Base-by-base conservation (phyloP, 345 rosid species). In the Tarenaya hassleriana region DNA sequence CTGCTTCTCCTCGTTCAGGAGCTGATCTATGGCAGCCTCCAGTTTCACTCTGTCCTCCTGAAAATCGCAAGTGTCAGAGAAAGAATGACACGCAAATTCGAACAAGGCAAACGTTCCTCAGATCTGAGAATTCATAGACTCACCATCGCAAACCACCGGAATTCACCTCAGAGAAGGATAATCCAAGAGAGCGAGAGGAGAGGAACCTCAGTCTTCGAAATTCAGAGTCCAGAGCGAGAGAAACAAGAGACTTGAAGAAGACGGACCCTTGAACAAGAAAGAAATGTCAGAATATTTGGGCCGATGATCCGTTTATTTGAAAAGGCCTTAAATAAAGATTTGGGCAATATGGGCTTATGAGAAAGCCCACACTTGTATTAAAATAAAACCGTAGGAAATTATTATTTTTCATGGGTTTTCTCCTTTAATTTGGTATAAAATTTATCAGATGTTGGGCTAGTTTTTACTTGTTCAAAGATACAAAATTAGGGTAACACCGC, bases 1-100 rank as follows among this genome's bases (percentile, higher is more conserved):
- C 66, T 80, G 95, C 78, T 90, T 87, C 83, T 86, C 96, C 9
- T 69, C 84, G 51, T 76, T 77, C 65, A 82, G 69, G 40, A 86
- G 73, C 47, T 77, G 80, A 63, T 86, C 97, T 37, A 90, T 78
- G 41, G 73, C 68, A 24, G 81, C 58, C 65, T 77, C 88, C 56
- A 86, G 58, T 38, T 74, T 64, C 31, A 64, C 60, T 16, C 8
- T 67, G 14, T 63, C 75, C 43, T 71, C 95, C 86, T 84, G 77
- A 21, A 63, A 50, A 33, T 29, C 34, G 59, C 46, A 50, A 13
- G 1, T n/a, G n/a, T n/a, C n/a, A n/a, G n/a, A 35, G 10, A 40
- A 7, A 40, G 35, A 41, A 21, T 37, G 3, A 56, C 20, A 37
- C 16, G 29, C 5, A 33, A 42, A 34, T 16, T 44, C 48, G 18